Percentiles rank a stretch among this genome's conserved stretches.
Evolutionary conservation across 208 protist species (phyloP).

Genomic region (Trypanosoma platydactyli): DNA sequence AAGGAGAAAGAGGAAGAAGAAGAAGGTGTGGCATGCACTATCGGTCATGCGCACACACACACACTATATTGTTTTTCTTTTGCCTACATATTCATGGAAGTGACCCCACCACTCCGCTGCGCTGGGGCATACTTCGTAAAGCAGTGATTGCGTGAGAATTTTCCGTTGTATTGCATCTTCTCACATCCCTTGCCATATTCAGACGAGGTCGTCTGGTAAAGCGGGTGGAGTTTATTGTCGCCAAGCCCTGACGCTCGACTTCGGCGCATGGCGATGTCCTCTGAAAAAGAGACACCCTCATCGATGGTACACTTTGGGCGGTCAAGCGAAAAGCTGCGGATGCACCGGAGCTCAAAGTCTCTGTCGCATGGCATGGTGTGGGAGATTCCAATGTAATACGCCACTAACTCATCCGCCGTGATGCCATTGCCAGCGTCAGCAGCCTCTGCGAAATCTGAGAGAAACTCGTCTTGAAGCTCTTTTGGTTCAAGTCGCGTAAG

Average conservation of each 20-base stretch:
- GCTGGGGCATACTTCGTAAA: slow-evolving; percentile 63
- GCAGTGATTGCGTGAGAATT: slow-evolving; percentile 60
- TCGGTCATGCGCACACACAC: too few relatives aligned
- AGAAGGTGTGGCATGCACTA: too few relatives aligned
- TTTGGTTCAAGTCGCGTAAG: slow-evolving; percentile 41
- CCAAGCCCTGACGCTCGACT: slow-evolving; percentile 29
- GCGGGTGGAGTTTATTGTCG: slow-evolving; percentile 49
- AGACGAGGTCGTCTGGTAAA: slow-evolving; percentile 65
- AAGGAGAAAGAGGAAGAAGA: background rate
- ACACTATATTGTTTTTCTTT: slow-evolving; percentile 9
- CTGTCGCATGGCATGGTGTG: slow-evolving; percentile 47
- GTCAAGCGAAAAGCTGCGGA: slow-evolving; percentile 83
- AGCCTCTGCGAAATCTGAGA: slow-evolving; percentile 47
- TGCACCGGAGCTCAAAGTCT: slow-evolving; percentile 83
- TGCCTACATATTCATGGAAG: slow-evolving; percentile 88
- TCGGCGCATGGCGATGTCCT: background rate
- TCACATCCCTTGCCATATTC: slow-evolving; percentile 72
- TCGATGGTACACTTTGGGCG: slow-evolving; percentile 47
- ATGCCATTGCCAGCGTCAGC: slow-evolving; percentile 31
- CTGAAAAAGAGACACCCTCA: slow-evolving; percentile 35
- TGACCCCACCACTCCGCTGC: slow-evolving; percentile 50
- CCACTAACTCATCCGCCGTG: slow-evolving; percentile 58
- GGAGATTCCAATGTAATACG: slow-evolving; percentile 74
- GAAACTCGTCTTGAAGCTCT: slow-evolving; percentile 51
- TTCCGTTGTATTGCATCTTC: slow-evolving; percentile 23